These are phyloP conservation scores for Paecilomyces niveus DNA, from an alignment of 2,329 filamentous ascomycete species.

Conservation along the genomic window DNA sequence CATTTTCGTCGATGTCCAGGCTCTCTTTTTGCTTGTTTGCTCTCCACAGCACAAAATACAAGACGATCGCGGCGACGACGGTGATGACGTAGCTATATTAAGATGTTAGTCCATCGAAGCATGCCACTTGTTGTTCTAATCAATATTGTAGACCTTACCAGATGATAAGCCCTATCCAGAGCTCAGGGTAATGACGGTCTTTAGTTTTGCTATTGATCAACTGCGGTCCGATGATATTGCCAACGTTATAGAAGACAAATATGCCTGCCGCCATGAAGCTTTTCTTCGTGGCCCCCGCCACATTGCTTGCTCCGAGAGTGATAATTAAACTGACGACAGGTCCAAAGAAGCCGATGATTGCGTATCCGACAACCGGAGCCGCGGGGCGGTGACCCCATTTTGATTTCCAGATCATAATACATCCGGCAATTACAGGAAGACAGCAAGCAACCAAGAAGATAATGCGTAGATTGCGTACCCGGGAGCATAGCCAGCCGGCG, in stretches of 20 bases:
- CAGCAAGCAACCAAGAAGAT: conserved; percentile 59
- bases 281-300: conserved; percentile 72
- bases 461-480: conserved; percentile 57
- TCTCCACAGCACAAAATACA: conserved; percentile 53
- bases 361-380: conserved; percentile 63
- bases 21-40: conserved; percentile 51
- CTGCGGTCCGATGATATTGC: conserved; percentile 70
- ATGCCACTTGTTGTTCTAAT: background rate
- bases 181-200: conserved; percentile 58
- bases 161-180: conserved; percentile 64
- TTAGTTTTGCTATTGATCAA: conserved; percentile 62
- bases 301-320: conserved; percentile 56
- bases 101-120: background rate
- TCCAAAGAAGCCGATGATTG: conserved; percentile 66
- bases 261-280: conserved; percentile 67
- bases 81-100: conserved; percentile 37
- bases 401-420: conserved; percentile 66
- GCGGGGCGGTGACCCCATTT: conserved; percentile 57
- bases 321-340: conserved; percentile 60
- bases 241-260: conserved; percentile 68
- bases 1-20: conserved; percentile 49
- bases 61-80: conserved; percentile 47
- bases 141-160: conserved; percentile 36
- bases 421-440: conserved; percentile 67
- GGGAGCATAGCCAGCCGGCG: conserved; percentile 57